Conservation (phyloP, 1,284 basidiomycete species). For the Xerocomus subilludens region DNA sequence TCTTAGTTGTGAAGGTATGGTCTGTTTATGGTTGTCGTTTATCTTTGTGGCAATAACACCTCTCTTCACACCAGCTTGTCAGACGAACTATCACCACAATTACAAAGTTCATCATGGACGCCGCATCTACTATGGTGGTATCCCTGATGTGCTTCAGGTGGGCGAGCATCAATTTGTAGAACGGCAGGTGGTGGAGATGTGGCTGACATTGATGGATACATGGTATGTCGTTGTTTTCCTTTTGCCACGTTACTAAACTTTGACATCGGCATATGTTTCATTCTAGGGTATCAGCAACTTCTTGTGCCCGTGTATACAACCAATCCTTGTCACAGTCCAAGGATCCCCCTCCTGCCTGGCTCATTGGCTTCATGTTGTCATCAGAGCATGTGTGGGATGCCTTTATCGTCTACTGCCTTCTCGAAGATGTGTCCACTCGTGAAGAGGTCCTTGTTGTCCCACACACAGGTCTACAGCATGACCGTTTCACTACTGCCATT, state of each 20-base stretch:
- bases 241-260: no score
- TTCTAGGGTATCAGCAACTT: slow-evolving; percentile 4
- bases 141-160: slow-evolving; percentile 18
- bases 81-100: slow-evolving; percentile 26
- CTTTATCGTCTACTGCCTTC: slow-evolving; percentile 14
- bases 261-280: no score
- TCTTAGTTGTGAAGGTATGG: slow-evolving; percentile 16
- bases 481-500: slow-evolving; percentile 35
- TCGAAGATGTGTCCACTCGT: background rate
- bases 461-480: slow-evolving; percentile 19
- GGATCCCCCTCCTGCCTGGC: background rate
- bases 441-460: slow-evolving; percentile 1
- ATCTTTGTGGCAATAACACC: no score
- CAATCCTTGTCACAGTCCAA: background rate
- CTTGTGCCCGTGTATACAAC: slow-evolving; percentile 12
- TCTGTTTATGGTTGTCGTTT: no score
- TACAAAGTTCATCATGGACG: slow-evolving; percentile 21
- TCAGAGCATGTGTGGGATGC: slow-evolving; percentile 21
- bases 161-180: slow-evolving; percentile 30
- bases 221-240: slow-evolving; percentile 14
- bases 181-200: slow-evolving; percentile 5
- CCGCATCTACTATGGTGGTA: slow-evolving; percentile 26
- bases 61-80: slow-evolving; percentile 14
- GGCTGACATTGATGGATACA: slow-evolving; percentile 24
- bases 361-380: background rate